Evolutionary conservation across 306 rosid species (phyloP).

Genomic region (Sechiopsis laciniata): DNA sequence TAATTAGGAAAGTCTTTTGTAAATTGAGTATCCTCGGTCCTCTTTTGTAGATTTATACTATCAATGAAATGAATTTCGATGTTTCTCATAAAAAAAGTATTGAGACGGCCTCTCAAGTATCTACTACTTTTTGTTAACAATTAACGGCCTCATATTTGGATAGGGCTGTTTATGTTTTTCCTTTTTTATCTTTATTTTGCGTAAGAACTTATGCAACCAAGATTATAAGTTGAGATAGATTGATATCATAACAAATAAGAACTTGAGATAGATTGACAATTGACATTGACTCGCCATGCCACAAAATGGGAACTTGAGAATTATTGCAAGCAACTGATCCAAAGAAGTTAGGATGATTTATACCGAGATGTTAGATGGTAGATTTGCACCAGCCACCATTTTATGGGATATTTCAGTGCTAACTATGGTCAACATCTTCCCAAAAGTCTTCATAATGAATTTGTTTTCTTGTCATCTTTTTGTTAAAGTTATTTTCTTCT

Average conservation of each 20-base stretch:
- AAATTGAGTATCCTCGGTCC: too few relatives aligned
- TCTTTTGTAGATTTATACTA: too few relatives aligned
- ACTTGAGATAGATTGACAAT: not conserved
- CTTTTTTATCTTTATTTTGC: not conserved
- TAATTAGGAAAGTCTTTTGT: too few relatives aligned
- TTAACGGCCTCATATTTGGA: not conserved
- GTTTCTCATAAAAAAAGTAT: too few relatives aligned
- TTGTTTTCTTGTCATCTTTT: not conserved
- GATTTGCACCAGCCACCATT: not conserved
- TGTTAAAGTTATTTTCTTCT: not conserved
- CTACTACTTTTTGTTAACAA: constrained; percentile 3
- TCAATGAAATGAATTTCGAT: too few relatives aligned
- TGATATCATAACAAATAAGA: too few relatives aligned
- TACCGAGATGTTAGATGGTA: not conserved
- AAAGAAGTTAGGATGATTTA: not conserved
- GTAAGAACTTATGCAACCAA: not conserved
- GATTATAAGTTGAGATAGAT: not conserved
- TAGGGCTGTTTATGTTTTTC: not conserved
- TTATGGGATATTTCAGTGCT: not conserved
- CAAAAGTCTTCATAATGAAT: not conserved
- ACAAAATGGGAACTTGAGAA: not conserved
- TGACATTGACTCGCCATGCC: not conserved
- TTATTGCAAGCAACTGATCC: not conserved
- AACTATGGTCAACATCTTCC: not conserved
- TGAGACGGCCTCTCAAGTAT: not conserved